phyloP scores from a whole-genome alignment of 2,329 filamentous ascomycete species.

The Beauveria bassiana region DNA sequence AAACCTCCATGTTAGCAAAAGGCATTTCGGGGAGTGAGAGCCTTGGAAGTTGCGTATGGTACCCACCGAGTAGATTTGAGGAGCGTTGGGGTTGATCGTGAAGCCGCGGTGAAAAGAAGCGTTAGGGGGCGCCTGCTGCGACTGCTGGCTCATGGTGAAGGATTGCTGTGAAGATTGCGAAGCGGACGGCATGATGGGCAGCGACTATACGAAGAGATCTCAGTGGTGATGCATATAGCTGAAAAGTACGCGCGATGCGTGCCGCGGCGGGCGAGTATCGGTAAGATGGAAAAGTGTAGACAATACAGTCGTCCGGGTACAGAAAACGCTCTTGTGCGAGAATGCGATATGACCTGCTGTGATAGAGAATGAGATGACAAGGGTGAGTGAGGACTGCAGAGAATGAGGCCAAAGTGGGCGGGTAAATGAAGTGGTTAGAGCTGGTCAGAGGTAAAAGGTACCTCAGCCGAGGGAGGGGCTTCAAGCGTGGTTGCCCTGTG shows the following conservation, averaged over 20 bases:
- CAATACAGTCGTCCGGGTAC: background rate
- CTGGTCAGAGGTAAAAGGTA: background rate
- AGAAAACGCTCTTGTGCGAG: background rate
- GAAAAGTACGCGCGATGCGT: background rate
- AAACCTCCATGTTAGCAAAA: conserved; percentile 3
- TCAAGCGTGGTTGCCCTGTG: conserved; percentile 4
- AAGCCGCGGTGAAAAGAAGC: conserved; percentile 30
- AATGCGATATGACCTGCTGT: background rate
- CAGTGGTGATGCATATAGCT: conserved; percentile 1
- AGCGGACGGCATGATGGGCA: conserved; percentile 28
- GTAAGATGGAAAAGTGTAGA: background rate
- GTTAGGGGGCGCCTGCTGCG: conserved; percentile 31
- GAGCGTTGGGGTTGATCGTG: conserved; percentile 32
- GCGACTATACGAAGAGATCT: background rate
- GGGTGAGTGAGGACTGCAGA: background rate
- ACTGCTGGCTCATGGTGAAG: conserved; percentile 49
- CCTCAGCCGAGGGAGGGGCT: background rate
- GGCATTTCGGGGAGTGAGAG: background rate
- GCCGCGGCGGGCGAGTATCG: background rate
- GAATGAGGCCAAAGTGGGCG: conserved; percentile 8
- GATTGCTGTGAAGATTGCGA: conserved; percentile 49
- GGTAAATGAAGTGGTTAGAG: background rate
- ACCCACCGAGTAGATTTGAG: conserved; percentile 56
- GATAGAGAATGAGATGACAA: background rate
- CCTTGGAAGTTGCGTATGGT: background rate